Conservation (phyloP, 225 moss, liverwort and hornwort species). For the Straminergon stramineum region DNA sequence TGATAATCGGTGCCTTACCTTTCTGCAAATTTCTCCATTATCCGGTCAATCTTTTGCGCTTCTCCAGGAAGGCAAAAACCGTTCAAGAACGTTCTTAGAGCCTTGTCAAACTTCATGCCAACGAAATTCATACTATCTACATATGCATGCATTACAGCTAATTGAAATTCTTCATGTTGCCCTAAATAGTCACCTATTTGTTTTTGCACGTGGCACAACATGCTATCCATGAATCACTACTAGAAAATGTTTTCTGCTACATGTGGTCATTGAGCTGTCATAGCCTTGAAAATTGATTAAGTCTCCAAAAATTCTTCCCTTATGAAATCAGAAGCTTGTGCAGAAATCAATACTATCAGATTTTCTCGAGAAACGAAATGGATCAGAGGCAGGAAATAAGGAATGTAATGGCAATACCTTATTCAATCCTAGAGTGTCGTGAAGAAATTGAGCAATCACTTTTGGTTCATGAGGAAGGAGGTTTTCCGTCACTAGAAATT, state of each 20-base stretch:
- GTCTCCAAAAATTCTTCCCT: neutral
- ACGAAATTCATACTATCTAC: conserved; percentile 76
- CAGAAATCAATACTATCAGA: neutral
- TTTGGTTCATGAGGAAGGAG: conserved; percentile 59
- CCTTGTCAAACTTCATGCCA: conserved; percentile 85
- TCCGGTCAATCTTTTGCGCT: conserved; percentile 95
- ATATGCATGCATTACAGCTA: conserved; percentile 86
- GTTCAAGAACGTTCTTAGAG: conserved; percentile 68
- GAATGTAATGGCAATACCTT: conserved; percentile 30
- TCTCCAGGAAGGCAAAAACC: conserved; percentile 96
- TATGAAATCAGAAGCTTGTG: neutral
- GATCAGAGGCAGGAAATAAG: neutral
- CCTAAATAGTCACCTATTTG: conserved; percentile 90
- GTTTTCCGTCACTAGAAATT: conserved; percentile 47
- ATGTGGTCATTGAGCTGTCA: neutral
- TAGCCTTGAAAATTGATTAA: neutral
- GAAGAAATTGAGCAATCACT: conserved; percentile 69
- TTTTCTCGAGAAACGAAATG: neutral
- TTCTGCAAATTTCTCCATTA: conserved; percentile 98
- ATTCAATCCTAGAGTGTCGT: conserved; percentile 63
- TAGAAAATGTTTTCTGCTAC: neutral
- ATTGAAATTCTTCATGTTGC: conserved; percentile 79
- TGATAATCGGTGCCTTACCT: conserved; percentile 14
- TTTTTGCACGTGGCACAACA: conserved; percentile 39
- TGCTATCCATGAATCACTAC: neutral